A percentile compares a stretch with the other conserved stretches of the same genome.
phyloP scores from a whole-genome alignment of 208 protist genomes.

The Leishmania tarentolae region DNA sequence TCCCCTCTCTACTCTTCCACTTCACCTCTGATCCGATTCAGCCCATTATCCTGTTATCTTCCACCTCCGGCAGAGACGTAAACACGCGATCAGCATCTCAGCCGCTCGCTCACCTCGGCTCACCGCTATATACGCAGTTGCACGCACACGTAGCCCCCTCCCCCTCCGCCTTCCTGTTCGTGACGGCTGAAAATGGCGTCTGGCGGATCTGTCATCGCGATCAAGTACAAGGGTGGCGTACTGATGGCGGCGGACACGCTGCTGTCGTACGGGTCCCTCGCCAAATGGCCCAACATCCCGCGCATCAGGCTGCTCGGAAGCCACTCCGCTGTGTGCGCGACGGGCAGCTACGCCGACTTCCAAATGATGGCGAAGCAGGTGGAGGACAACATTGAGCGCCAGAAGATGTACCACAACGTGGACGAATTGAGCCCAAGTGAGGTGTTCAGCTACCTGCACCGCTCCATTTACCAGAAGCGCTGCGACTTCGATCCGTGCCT shows the following conservation, averaged over 20 bases:
- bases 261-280: slow-evolving; percentile 97
- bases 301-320: slow-evolving; percentile 90
- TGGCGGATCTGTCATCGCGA: slow-evolving; percentile 95
- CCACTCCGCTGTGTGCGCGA: slow-evolving; percentile 91
- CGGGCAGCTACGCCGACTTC: slow-evolving; percentile 97
- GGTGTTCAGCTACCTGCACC: slow-evolving; percentile 94
- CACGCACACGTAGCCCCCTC: neutral
- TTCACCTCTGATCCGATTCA: neutral
- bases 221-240: slow-evolving; percentile 98
- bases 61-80: neutral
- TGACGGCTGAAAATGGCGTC: slow-evolving; percentile 85
- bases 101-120: neutral
- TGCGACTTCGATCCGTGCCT: slow-evolving; percentile 96
- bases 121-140: neutral
- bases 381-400: slow-evolving; percentile 76
- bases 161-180: neutral
- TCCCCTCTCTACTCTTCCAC: neutral
- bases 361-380: slow-evolving; percentile 90
- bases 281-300: slow-evolving; percentile 94
- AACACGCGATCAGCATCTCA: neutral
- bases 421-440: slow-evolving; percentile 80
- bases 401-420: slow-evolving; percentile 79
- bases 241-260: slow-evolving; percentile 96
- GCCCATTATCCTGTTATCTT: neutral
- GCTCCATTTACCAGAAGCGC: slow-evolving; percentile 94